These are phyloP conservation scores for Cylindrotheca closterium DNA, from an alignment of 108 stramenopile species.

Conservation along the genomic window DNA sequence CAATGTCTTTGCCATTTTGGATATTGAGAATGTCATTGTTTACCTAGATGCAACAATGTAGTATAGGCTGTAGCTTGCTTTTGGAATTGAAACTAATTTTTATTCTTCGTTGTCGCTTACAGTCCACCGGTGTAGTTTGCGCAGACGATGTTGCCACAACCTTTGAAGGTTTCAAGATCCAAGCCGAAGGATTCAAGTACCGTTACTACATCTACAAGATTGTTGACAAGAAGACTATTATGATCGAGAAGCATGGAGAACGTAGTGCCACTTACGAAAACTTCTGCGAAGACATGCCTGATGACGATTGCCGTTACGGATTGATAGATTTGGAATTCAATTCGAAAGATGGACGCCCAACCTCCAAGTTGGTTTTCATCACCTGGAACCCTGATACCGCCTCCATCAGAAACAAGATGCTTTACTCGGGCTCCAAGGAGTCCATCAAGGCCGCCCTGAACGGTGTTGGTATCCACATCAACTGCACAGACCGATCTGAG, in stretches of 20 bases:
- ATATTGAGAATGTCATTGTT: too few relatives aligned
- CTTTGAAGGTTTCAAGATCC: slow-evolving; percentile 84
- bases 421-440: slow-evolving; percentile 94
- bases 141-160: slow-evolving; percentile 64
- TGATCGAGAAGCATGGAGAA: slow-evolving; percentile 66
- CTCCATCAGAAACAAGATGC: slow-evolving; percentile 87
- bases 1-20: too few relatives aligned
- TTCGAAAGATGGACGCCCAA: slow-evolving; percentile 86
- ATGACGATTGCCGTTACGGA: slow-evolving; percentile 91
- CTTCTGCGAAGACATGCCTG: slow-evolving; percentile 77
- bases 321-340: slow-evolving; percentile 90
- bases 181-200: slow-evolving; percentile 66
- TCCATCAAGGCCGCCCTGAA: slow-evolving; percentile 78
- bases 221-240: slow-evolving; percentile 81
- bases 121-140: slow-evolving; percentile 86
- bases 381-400: slow-evolving; percentile 95
- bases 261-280: slow-evolving; percentile 71
- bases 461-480: slow-evolving; percentile 88
- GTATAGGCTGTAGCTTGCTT: too few relatives aligned
- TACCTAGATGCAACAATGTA: too few relatives aligned
- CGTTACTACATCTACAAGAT: slow-evolving; percentile 86
- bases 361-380: slow-evolving; percentile 92
- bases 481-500: slow-evolving; percentile 83
- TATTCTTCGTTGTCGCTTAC: not conserved
- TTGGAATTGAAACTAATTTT: too few relatives aligned